Evolutionary conservation across 2,329 filamentous ascomycete species (phyloP).

Genomic region (Podosphaera fusca): DNA sequence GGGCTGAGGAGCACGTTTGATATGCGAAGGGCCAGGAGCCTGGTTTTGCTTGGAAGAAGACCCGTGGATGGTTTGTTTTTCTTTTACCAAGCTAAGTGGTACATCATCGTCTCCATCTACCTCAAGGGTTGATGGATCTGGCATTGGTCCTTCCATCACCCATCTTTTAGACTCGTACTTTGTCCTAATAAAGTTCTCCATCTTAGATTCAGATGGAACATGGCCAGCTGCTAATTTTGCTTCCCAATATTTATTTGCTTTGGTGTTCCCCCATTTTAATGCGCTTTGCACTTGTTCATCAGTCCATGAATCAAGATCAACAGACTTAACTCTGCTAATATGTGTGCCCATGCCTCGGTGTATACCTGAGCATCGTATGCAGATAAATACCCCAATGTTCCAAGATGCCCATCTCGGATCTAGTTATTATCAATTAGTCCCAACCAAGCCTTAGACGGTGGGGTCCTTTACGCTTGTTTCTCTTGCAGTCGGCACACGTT

Average conservation of each 20-base stretch:
- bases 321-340: slow-evolving; percentile 93
- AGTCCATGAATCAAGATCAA: slow-evolving; percentile 95
- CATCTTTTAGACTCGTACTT: slow-evolving; percentile 98
- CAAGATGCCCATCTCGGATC: slow-evolving; percentile 98
- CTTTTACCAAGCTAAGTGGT: slow-evolving; percentile 36
- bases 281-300: slow-evolving; percentile 93
- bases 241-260: slow-evolving; percentile 98
- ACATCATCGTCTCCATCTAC: slow-evolving; percentile 70
- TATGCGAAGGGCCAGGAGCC: slow-evolving; percentile 9
- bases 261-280: slow-evolving; percentile 81
- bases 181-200: slow-evolving; percentile 97
- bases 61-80: slow-evolving; percentile 39
- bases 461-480: slow-evolving; percentile 64
- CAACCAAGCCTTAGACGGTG: neutral
- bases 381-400: slow-evolving; percentile 94
- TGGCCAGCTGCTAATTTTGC: slow-evolving; percentile 78
- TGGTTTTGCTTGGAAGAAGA: slow-evolving; percentile 17
- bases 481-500: slow-evolving; percentile 93
- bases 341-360: slow-evolving; percentile 98
- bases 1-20: slow-evolving; percentile 28
- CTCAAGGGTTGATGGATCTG: slow-evolving; percentile 74
- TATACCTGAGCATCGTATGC: slow-evolving; percentile 95
- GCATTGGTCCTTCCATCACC: slow-evolving; percentile 95
- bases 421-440: slow-evolving; percentile 18
- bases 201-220: slow-evolving; percentile 87